Evolutionary conservation across 306 rosid genomes (phyloP), one percentile per base, ranked within the genome.

Genomic region (Geum urbanum): DNA sequence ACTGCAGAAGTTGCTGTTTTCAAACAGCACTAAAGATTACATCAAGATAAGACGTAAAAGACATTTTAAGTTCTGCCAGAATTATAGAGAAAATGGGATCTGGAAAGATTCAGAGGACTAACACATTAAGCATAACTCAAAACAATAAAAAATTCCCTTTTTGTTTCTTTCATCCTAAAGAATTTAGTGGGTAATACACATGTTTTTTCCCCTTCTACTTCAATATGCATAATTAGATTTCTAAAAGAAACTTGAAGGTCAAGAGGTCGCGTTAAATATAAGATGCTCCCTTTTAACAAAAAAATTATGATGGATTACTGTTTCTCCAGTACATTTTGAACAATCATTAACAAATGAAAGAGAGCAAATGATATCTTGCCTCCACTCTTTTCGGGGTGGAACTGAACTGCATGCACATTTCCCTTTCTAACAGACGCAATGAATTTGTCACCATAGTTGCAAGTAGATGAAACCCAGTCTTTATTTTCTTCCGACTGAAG

Each of bases 331-430:
- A 69, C 55, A 79, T 15, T 45, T 45, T 63, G 60, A 66, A 35
- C 52, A 7, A 27, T 53, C 35, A 62, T 51, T 39, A 71, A 43
- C 15, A 35, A 69, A 63, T 16, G 15, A 56, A 58, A 4, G 64
- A 58, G 61, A 72, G 50, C 43, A 74, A 73, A 82, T 60, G 70
- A 80, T 54, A 80, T 68, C 87, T 85, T 81, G 79, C 99, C 97
- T 86, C 96, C 99, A 69, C 99, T 94, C 82, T 94, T 94, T 79
- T 94, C 97, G 0, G 99, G 99, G 76, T 94, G 99, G 84, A 94
- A 94, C 72, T 94, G 99, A 80, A 94, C 97, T 66, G 96, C 99
- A 71, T 91, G 99, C 74, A 87, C 97, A 59, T 85, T 94, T 77
- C 99, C 99, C 83, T 86, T 88, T 76, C 83, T 84, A 67, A 94